These are phyloP conservation scores for Chionographis japonica DNA, from an alignment of 106 monocot species.

Conservation along the genomic window DNA sequence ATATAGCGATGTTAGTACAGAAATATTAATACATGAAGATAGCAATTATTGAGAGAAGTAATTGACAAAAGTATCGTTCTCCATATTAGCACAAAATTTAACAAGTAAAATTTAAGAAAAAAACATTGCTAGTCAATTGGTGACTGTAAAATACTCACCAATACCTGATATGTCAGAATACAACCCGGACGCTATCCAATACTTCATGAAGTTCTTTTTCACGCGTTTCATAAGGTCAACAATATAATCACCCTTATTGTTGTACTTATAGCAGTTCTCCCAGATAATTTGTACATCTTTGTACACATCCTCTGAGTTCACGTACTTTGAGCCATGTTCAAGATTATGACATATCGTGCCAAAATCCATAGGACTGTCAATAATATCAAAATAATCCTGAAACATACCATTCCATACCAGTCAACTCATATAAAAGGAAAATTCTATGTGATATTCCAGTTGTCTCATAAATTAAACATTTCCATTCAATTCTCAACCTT, in stretches of 20 bases:
- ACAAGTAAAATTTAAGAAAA: too few species aligned
- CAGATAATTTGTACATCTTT: constrained; percentile 91
- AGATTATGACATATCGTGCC: constrained; percentile 77
- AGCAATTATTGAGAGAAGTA: too few species aligned
- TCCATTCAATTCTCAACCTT: too few species aligned
- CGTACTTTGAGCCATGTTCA: constrained; percentile 69
- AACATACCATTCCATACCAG: not conserved
- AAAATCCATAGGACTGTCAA: constrained; percentile 97
- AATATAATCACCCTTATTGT: constrained; percentile 95
- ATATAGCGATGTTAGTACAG: too few species aligned
- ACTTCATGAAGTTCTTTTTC: constrained; percentile 94
- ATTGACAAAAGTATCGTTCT: too few species aligned
- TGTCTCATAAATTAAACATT: too few species aligned
- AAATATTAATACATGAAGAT: too few species aligned
- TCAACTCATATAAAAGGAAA: constrained; percentile 12
- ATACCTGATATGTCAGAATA: constrained; percentile 32
- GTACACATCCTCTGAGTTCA: constrained; percentile 80
- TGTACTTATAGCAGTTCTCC: constrained; percentile 92
- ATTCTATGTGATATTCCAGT: too few species aligned
- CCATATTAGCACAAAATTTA: too few species aligned
- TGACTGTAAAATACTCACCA: constrained; percentile 20
- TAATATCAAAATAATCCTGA: constrained; percentile 98
- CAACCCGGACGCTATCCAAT: constrained; percentile 79
- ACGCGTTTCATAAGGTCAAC: constrained; percentile 92
- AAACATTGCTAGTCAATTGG: not conserved